phyloP scores from a whole-genome alignment of 140 eudicot species.

The Bidens hawaiensis region DNA sequence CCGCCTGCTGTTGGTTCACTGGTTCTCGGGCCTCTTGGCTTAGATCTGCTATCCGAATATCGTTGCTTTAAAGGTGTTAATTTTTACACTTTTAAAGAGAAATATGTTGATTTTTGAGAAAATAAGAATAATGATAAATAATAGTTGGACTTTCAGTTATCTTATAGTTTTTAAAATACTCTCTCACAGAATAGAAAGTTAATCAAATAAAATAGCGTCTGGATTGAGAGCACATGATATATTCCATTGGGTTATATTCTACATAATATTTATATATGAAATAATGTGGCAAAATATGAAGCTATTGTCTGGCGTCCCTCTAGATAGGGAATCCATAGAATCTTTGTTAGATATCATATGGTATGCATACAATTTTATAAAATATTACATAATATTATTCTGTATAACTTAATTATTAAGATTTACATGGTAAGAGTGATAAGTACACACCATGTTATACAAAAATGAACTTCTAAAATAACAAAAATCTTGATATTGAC shows the following conservation, averaged over 20 bases:
- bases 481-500: neutral
- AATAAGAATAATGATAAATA: neutral
- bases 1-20: too few species aligned
- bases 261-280: neutral
- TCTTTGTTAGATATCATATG: conserved; percentile 17
- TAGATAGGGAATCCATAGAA: conserved; percentile 6
- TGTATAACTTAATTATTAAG: neutral
- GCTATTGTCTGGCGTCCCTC: neutral
- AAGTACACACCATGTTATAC: neutral
- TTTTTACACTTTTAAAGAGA: neutral
- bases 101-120: neutral
- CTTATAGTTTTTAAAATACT: neutral
- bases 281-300: neutral
- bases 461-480: too few species aligned
- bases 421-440: neutral
- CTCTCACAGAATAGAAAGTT: neutral
- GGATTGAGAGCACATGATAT: conserved; percentile 14
- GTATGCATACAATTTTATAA: neutral
- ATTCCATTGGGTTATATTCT: neutral
- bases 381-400: neutral
- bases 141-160: neutral
- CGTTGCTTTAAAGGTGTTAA: too few species aligned
- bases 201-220: neutral
- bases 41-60: too few species aligned
- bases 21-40: neutral